Conservation (phyloP, 179 eudicot species). For the Spinacia oleracea region DNA sequence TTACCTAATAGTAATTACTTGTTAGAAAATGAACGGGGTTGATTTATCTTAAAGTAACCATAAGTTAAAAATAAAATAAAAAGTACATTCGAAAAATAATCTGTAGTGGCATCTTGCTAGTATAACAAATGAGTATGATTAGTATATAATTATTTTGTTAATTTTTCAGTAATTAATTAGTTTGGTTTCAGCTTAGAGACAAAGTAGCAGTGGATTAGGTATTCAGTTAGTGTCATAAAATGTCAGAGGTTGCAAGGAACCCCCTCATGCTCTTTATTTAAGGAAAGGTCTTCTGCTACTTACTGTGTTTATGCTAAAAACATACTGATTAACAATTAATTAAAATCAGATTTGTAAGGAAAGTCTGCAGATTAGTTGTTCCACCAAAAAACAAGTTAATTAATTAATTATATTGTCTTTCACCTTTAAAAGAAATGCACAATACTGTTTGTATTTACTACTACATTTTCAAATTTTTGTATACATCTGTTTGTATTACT, state of each 20-base stretch:
- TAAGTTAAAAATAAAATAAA: neutral
- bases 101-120: neutral
- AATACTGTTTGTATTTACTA: no score
- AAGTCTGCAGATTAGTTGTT: neutral
- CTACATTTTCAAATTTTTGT: no score
- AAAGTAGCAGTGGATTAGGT: conserved; percentile 21
- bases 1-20: no score
- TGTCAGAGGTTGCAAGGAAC: conserved; percentile 20
- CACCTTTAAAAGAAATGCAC: no score
- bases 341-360: neutral
- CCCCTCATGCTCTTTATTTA: neutral
- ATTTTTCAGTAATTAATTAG: neutral
- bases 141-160: neutral
- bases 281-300: neutral
- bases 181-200: conserved; percentile 13
- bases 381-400: no score
- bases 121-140: neutral
- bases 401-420: no score
- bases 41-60: conserved; percentile 3
- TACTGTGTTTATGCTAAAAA: neutral
- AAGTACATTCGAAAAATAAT: neutral
- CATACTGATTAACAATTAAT: neutral
- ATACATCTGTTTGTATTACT: no score
- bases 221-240: conserved; percentile 4
- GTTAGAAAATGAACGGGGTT: neutral